phyloP scores from a whole-genome alignment of 495 filamentous ascomycete species.

The Beverwykella pulmonaria region DNA sequence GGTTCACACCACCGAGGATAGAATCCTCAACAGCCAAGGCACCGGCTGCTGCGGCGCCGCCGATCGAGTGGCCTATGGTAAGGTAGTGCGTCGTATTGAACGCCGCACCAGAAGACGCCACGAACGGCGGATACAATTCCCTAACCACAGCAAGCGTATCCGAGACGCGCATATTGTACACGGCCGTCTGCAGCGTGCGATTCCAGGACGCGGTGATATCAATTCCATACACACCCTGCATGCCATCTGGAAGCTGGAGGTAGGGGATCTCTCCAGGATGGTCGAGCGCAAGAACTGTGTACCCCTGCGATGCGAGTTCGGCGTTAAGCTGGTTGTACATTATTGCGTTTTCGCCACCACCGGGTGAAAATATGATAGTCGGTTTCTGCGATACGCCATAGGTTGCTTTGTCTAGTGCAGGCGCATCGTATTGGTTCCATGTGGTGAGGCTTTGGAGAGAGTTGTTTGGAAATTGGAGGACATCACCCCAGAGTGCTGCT shows the following conservation, averaged over 20 bases:
- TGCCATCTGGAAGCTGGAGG: slow-evolving; percentile 12
- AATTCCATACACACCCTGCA: slow-evolving; percentile 14
- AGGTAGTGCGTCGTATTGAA: slow-evolving; percentile 27
- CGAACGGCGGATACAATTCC: slow-evolving; percentile 17
- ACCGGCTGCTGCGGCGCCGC: slow-evolving; percentile 10
- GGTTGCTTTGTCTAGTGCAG: background rate
- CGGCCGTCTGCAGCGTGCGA: background rate
- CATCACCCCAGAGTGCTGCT: slow-evolving; percentile 11
- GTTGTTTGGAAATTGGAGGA: slow-evolving; percentile 6
- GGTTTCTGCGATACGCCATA: background rate
- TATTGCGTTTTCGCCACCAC: slow-evolving; percentile 10
- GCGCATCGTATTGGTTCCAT: slow-evolving; percentile 5
- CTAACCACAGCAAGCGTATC: slow-evolving; percentile 18
- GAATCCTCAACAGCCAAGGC: background rate
- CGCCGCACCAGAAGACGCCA: slow-evolving; percentile 2
- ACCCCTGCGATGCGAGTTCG: slow-evolving; percentile 30
- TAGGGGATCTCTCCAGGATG: slow-evolving; percentile 31
- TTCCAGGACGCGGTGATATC: slow-evolving; percentile 13
- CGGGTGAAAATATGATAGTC: slow-evolving; percentile 27
- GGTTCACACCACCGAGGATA: slow-evolving; percentile 13
- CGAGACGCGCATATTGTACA: slow-evolving; percentile 15
- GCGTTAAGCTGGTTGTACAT: slow-evolving; percentile 21
- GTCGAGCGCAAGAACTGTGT: slow-evolving; percentile 26
- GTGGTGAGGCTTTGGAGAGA: slow-evolving; percentile 18
- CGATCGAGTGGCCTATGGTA: slow-evolving; percentile 22